Percentiles rank a stretch among this genome's conserved stretches.
Conservation (phyloP, 2,329 filamentous ascomycete species). For the Canariomyces notabilis region DNA sequence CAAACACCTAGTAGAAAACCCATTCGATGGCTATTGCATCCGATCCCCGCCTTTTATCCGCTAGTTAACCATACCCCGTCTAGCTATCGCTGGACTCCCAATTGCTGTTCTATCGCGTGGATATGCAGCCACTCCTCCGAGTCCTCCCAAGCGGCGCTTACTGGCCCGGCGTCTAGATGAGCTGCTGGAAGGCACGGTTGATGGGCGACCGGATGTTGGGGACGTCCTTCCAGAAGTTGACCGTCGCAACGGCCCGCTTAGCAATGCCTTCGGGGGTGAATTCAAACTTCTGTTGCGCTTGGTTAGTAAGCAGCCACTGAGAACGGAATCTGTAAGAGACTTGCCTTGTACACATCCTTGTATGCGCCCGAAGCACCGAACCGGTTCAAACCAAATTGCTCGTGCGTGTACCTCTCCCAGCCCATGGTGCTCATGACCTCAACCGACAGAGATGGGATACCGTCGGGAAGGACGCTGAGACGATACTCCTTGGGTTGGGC, state of each 20-base stretch:
- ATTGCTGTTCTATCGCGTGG: background rate
- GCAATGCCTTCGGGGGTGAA: constrained; percentile 95
- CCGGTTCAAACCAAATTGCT: constrained; percentile 98
- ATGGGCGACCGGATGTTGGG: constrained; percentile 87
- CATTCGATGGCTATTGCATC: constrained; percentile 8
- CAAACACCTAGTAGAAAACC: constrained; percentile 9
- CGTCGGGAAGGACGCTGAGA: constrained; percentile 86
- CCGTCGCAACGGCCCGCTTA: constrained; percentile 87
- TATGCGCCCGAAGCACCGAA: constrained; percentile 97
- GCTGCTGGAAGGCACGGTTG: constrained; percentile 96
- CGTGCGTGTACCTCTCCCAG: constrained; percentile 98
- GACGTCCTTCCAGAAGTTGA: constrained; percentile 96
- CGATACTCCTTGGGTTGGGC: constrained; percentile 90
- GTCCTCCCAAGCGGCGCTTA: background rate
- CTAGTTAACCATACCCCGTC: constrained; percentile 6
- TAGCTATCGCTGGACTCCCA: constrained; percentile 12
- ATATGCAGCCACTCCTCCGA: background rate
- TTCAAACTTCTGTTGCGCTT: constrained; percentile 78
- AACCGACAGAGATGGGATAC: constrained; percentile 86
- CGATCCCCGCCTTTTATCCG: constrained; percentile 3
- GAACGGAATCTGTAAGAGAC: too few relatives aligned
- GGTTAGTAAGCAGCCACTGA: constrained; percentile 17
- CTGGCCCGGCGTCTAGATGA: constrained; percentile 59
- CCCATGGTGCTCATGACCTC: constrained; percentile 97
- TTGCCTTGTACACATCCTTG: constrained; percentile 92